A percentile compares a stretch with the other conserved stretches of the same genome.
Evolutionary conservation across 306 rosid species (phyloP).

Genomic region (Senna siamea): DNA sequence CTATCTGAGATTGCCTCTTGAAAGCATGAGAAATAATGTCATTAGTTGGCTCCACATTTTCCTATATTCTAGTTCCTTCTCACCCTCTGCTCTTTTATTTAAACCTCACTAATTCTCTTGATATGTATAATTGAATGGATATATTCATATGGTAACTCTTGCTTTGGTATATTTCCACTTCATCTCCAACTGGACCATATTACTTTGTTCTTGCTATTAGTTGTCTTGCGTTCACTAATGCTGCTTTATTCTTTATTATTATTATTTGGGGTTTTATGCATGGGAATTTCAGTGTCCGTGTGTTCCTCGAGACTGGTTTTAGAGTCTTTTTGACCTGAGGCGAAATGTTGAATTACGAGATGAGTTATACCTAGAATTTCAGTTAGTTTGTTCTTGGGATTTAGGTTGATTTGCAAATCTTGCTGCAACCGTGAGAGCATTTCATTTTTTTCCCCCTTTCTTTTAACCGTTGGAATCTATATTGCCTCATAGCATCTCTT

Average conservation of each 20-base stretch:
- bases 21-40: neutral
- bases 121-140: neutral
- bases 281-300: neutral
- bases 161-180: neutral
- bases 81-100: neutral
- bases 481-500: neutral
- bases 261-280: neutral
- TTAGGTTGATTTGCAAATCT: neutral
- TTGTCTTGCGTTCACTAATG: neutral
- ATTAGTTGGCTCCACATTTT: neutral
- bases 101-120: neutral
- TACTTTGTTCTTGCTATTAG: neutral
- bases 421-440: neutral
- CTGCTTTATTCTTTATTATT: neutral
- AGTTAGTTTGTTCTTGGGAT: neutral
- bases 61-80: neutral
- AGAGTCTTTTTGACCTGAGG: neutral
- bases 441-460: neutral
- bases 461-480: neutral
- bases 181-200: neutral
- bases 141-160: neutral
- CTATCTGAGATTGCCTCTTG: too few species aligned
- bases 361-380: neutral
- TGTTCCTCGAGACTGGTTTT: neutral
- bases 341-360: neutral